phyloP scores from a whole-genome alignment of 148 eudicot species.

The Drosera capensis region DNA sequence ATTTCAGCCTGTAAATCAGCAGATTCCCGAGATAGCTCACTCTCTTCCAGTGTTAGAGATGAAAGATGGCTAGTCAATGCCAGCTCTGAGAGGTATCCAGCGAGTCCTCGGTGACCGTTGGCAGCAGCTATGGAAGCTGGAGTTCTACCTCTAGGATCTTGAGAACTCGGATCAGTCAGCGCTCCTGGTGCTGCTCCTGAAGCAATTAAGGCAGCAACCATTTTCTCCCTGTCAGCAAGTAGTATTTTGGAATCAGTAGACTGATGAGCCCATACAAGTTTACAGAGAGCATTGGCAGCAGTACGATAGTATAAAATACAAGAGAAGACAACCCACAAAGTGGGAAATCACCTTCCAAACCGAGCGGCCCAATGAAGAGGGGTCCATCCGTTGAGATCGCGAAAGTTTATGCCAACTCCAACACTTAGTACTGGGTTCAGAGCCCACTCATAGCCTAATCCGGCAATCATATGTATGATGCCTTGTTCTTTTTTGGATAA shows the following conservation, averaged over 20 bases:
- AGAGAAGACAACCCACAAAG: not conserved
- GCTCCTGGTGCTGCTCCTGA: constrained; percentile 81
- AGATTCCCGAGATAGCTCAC: constrained; percentile 54
- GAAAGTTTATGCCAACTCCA: constrained; percentile 78
- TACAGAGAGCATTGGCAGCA: no score
- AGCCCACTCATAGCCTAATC: constrained; percentile 91
- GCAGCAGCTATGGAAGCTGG: constrained; percentile 73
- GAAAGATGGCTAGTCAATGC: constrained; percentile 73
- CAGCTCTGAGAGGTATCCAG: constrained; percentile 84
- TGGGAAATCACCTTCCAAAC: constrained; percentile 61
- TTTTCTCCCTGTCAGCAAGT: constrained; percentile 86
- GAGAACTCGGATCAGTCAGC: constrained; percentile 71
- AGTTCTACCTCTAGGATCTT: constrained; percentile 64
- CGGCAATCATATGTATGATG: constrained; percentile 81
- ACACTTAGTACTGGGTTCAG: constrained; percentile 48
- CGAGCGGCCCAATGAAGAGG: constrained; percentile 98
- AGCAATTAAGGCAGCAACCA: constrained; percentile 82
- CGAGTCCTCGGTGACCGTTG: constrained; percentile 71
- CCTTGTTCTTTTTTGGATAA: constrained; percentile 91
- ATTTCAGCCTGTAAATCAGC: constrained; percentile 69
- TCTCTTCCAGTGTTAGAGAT: constrained; percentile 61
- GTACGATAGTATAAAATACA: no score
- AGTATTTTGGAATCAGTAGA: no score
- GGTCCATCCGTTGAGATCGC: constrained; percentile 92
- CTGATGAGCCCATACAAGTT: no score